Conservation (phyloP, 163 green algal genomes). For the Volvox carteri region DNA sequence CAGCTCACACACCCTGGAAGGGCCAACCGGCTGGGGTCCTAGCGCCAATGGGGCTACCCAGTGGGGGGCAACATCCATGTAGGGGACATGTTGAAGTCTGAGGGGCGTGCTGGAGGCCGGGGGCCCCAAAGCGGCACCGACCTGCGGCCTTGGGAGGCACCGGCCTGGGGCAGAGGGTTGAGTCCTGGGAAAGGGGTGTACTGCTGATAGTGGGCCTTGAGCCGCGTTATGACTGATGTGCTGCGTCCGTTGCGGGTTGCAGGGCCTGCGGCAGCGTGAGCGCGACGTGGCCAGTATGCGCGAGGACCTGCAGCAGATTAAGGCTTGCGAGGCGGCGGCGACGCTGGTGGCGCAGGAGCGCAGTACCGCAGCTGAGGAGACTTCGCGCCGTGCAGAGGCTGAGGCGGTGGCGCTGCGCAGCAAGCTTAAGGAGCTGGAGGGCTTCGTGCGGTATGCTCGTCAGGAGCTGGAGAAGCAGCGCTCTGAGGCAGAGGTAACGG, state of each 20-base stretch:
- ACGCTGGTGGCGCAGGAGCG: constrained; percentile 16
- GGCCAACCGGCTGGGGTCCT: too few species aligned
- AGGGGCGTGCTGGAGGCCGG: too few species aligned
- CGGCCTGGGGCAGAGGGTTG: too few species aligned
- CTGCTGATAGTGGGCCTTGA: too few species aligned
- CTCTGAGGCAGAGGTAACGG: constrained; percentile 20
- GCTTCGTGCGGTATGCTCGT: background rate
- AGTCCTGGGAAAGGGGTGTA: too few species aligned
- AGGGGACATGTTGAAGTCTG: too few species aligned
- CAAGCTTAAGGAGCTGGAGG: constrained; percentile 38
- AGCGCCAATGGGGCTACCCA: too few species aligned
- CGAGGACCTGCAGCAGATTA: constrained; percentile 43
- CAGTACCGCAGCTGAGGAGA: background rate
- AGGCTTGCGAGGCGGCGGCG: constrained; percentile 16
- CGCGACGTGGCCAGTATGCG: constrained; percentile 45
- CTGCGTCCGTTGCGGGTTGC: background rate
- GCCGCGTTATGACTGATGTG: too few species aligned
- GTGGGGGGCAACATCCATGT: too few species aligned
- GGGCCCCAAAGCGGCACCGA: too few species aligned
- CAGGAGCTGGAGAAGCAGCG: constrained; percentile 37
- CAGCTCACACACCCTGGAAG: too few species aligned
- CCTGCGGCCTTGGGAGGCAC: too few species aligned
- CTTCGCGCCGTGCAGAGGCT: constrained; percentile 16
- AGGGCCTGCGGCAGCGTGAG: constrained; percentile 31
- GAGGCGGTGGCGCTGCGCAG: constrained; percentile 34